Evolutionary conservation across 2,329 filamentous ascomycete genomes (phyloP).

Genomic region (Ploettnerulaceae sp.): DNA sequence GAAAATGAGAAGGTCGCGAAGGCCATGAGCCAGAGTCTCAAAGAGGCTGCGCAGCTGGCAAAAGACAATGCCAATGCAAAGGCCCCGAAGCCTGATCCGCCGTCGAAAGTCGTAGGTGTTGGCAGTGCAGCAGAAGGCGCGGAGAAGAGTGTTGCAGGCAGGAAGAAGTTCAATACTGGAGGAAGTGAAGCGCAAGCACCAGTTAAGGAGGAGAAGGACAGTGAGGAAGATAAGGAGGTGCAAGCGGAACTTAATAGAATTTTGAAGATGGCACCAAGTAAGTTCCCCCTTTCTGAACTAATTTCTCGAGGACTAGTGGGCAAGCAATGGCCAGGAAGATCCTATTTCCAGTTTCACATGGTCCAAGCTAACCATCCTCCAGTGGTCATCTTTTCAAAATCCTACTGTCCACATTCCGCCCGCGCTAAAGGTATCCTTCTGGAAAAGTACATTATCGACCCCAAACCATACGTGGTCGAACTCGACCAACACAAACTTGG

Average conservation of each 20-base stretch:
- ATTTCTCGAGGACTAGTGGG: background rate
- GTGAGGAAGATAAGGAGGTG: conserved; percentile 57
- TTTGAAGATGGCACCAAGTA: conserved; percentile 79
- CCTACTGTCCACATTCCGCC: conserved; percentile 82
- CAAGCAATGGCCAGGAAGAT: background rate
- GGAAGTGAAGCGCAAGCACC: conserved; percentile 30
- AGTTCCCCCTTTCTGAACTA: conserved; percentile 30
- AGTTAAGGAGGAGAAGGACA: conserved; percentile 43
- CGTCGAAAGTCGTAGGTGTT: conserved; percentile 48
- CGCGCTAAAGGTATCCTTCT: conserved; percentile 82
- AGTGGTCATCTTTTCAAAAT: conserved; percentile 97
- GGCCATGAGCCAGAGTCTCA: conserved; percentile 57
- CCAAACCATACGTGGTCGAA: conserved; percentile 82
- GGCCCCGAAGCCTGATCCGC: conserved; percentile 54
- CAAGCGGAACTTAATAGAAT: conserved; percentile 72
- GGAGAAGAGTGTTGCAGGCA: conserved; percentile 45
- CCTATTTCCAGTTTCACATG: no score
- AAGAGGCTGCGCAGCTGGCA: conserved; percentile 63
- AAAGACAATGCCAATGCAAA: conserved; percentile 67
- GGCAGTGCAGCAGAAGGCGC: conserved; percentile 33
- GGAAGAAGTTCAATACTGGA: conserved; percentile 39
- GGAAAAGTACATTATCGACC: conserved; percentile 77
- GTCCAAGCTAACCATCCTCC: background rate
- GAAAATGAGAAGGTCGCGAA: conserved; percentile 52
- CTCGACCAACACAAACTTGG: conserved; percentile 80